Percentiles rank a stretch among this genome's conserved stretches.
phyloP scores from a whole-genome alignment of 1,139 yeast species.

The Magnusiomyces magnusii region DNA sequence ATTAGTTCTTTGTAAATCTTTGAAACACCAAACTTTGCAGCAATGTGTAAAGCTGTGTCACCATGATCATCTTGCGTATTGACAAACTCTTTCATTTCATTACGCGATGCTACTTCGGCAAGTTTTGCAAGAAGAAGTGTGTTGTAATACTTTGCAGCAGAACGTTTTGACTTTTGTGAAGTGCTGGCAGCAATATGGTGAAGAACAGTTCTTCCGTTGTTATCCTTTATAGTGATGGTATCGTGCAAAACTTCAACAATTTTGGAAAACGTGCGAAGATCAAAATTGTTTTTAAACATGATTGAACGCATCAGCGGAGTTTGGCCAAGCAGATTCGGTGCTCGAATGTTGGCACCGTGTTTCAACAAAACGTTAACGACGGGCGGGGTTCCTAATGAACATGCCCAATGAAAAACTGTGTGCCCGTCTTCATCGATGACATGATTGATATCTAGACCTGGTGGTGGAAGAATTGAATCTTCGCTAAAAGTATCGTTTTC shows the following conservation, averaged over 20 bases:
- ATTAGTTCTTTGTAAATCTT: constrained; percentile 67
- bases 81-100: constrained; percentile 46
- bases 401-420: constrained; percentile 95
- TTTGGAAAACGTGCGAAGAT: constrained; percentile 63
- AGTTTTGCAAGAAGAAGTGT: constrained; percentile 69
- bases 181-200: constrained; percentile 76
- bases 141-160: constrained; percentile 74
- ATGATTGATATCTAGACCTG: constrained; percentile 73
- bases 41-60: constrained; percentile 80
- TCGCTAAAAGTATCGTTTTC: constrained; percentile 67
- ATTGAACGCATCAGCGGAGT: constrained; percentile 79
- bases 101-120: constrained; percentile 41
- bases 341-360: constrained; percentile 69
- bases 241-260: constrained; percentile 63
- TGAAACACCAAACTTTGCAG: constrained; percentile 66
- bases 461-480: constrained; percentile 65
- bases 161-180: constrained; percentile 50
- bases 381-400: constrained; percentile 77
- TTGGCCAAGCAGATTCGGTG: constrained; percentile 68
- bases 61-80: constrained; percentile 79
- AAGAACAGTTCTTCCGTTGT: constrained; percentile 57
- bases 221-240: constrained; percentile 59
- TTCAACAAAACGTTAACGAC: constrained; percentile 63
- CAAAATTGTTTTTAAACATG: constrained; percentile 82
- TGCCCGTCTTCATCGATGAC: constrained; percentile 95